A percentile compares a stretch with the other conserved stretches of the same genome.
Conservation (phyloP, 169 alveolate genomes). For the Plasmodium fragile region DNA sequence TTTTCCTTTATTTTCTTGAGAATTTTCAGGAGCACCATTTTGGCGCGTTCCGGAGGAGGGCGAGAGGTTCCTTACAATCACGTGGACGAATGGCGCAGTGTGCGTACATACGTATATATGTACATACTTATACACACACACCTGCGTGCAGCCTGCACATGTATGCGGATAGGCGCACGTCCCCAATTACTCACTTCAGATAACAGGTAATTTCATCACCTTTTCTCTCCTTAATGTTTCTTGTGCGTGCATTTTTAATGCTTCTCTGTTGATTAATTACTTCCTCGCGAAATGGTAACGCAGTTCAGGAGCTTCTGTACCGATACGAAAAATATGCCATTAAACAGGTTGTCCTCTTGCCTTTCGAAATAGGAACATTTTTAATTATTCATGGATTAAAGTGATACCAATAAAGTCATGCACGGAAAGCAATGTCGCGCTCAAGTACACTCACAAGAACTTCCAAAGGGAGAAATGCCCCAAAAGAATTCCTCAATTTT, state of each 20-base stretch:
- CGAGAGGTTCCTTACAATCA: neutral
- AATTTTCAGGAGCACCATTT: conserved; percentile 94
- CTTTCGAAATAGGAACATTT: neutral
- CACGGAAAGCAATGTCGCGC: neutral
- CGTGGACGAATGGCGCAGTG: neutral
- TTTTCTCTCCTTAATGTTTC: neutral
- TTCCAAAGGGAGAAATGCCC: neutral
- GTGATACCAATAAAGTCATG: neutral
- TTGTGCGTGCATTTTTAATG: neutral
- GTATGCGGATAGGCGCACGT: neutral
- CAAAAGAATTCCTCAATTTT: neutral
- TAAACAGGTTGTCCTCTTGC: neutral
- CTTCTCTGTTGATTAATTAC: neutral
- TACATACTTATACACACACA: neutral
- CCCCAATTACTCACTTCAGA: neutral
- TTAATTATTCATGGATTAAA: neutral
- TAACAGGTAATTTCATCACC: neutral
- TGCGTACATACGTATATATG: neutral
- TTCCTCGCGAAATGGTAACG: neutral
- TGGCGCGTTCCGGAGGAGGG: neutral
- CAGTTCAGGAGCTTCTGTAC: neutral
- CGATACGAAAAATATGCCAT: neutral
- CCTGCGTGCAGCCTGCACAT: neutral
- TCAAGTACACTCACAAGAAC: neutral
- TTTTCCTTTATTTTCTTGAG: conserved; percentile 93